phyloP scores from a whole-genome alignment of 768 basidiomycete species.

The Sporobolomyces phaffii region DNA sequence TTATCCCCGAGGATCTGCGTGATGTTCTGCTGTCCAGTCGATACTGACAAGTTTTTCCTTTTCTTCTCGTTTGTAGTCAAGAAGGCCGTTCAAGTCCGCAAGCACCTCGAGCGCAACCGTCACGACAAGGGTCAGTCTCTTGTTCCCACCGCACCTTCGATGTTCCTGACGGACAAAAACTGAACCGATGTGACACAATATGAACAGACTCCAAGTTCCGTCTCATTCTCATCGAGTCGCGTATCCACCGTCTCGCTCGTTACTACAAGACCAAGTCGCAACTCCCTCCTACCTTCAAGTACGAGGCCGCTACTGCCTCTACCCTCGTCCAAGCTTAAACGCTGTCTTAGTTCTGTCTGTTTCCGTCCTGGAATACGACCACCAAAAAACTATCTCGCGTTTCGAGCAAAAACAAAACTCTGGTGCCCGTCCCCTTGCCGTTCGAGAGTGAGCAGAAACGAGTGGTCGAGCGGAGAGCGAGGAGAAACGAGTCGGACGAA shows the following conservation, averaged over 20 bases:
- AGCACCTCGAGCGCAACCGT: conserved; percentile 95
- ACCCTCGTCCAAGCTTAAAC: conserved; percentile 46
- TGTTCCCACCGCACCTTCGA: not conserved
- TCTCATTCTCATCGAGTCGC: conserved; percentile 96
- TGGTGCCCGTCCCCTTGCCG: no score
- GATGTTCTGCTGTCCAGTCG: no score
- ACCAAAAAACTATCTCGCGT: no score
- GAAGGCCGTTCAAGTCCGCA: conserved; percentile 98
- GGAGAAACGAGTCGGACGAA: no score
- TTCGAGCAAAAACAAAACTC: no score
- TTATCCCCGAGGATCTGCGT: not conserved
- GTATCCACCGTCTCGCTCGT: conserved; percentile 93
- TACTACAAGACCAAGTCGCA: conserved; percentile 95
- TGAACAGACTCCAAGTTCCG: conserved; percentile 76
- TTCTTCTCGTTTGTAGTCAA: conserved; percentile 59
- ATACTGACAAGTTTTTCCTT: no score
- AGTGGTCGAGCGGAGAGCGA: no score
- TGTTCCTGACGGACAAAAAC: no score
- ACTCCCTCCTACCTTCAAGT: conserved; percentile 76
- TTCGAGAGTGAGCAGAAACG: no score
- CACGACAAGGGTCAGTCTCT: conserved; percentile 71
- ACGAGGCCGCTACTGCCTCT: conserved; percentile 90
- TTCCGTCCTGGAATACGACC: no score
- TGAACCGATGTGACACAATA: not conserved
- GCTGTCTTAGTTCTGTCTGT: no score